A percentile compares a stretch with the other conserved stretches of the same genome.
Evolutionary conservation across 2,329 filamentous ascomycete species (phyloP).

Genomic region (Beauveria asiatica): DNA sequence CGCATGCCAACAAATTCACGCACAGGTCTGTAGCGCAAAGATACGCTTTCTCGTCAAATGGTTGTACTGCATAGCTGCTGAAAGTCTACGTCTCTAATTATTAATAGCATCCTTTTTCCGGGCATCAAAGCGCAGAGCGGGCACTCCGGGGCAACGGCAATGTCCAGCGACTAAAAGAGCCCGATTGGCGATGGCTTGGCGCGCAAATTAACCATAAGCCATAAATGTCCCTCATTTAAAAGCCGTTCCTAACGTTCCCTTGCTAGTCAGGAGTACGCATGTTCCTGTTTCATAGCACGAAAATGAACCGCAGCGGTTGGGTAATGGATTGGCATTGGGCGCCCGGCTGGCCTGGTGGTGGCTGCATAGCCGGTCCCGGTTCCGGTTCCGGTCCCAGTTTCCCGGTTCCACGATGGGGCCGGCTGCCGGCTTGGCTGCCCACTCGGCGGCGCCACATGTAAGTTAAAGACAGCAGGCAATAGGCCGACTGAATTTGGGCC

Average conservation of each 20-base stretch:
- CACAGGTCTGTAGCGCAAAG: no score
- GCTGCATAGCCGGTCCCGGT: conserved; percentile 6
- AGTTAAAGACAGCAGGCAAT: background rate
- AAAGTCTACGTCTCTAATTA: no score
- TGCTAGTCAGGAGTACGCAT: background rate
- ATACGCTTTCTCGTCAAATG: no score
- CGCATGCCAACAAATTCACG: background rate
- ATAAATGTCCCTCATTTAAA: background rate
- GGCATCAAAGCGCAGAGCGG: background rate
- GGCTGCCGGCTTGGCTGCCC: conserved; percentile 1
- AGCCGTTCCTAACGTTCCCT: background rate
- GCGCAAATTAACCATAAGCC: no score
- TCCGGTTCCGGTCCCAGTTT: conserved; percentile 2
- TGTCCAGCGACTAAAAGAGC: background rate
- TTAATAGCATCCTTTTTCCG: background rate
- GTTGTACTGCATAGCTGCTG: no score
- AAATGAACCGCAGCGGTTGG: background rate
- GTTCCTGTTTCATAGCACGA: background rate
- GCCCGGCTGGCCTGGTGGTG: background rate
- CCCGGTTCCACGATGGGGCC: background rate
- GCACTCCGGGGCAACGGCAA: background rate
- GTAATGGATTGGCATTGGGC: background rate
- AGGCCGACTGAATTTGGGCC: background rate
- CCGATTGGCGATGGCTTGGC: background rate
- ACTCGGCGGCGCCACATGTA: background rate